Evolutionary conservation across 345 rosid species (phyloP), one percentile per base, ranked within the genome.

Genomic region (Mallotus nudiflorus): DNA sequence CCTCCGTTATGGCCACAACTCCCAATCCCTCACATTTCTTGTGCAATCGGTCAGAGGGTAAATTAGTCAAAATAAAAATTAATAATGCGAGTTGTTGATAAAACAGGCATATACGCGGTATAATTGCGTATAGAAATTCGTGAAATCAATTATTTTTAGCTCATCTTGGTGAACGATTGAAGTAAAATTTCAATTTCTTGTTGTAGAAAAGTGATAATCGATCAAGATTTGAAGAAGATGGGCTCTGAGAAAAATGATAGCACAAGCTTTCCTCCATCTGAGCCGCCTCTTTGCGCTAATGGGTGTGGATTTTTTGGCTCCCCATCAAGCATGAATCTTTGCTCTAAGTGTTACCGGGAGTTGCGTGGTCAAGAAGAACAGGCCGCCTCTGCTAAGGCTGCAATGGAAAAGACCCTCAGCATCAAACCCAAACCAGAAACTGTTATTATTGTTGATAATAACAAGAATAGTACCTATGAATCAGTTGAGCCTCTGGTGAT

Each of bases 261-360:
- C 49, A 89, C 92, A 20, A 93, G 98, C 72, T 82, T 81, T 51
- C 74, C 93, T 3, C 87, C 87, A 20, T 65, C 97, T 4, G 89
- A 89, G 72, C 82, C 88, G 3, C 81, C 68, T 84, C 96, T 89
- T 37, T 93, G 97, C 66, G 86, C 78, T 12, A 91, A 93, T 59
- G 96, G 96, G 24, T 93, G 98, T 1, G 96, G 93, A 1, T 91
- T 91, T 81, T 89, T 90, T 39, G 98, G 97, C 6, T 82, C 88
- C 67, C 77, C 93, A 2, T 69, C 93, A 12, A 91, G 84, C 82
- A 93, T 89, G 93, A 83, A 87, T 70, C 92, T 93, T 13, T 93
- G 97, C 70, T 93, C 98, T 42, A 90, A 87, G 85, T 93, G 98
- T 76, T 90, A 86, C 85, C 71, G 83, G 20, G 87, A 86, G 67